Conservation (phyloP, 2,329 filamentous ascomycete genomes). For the Tolypocladium tropicale region DNA sequence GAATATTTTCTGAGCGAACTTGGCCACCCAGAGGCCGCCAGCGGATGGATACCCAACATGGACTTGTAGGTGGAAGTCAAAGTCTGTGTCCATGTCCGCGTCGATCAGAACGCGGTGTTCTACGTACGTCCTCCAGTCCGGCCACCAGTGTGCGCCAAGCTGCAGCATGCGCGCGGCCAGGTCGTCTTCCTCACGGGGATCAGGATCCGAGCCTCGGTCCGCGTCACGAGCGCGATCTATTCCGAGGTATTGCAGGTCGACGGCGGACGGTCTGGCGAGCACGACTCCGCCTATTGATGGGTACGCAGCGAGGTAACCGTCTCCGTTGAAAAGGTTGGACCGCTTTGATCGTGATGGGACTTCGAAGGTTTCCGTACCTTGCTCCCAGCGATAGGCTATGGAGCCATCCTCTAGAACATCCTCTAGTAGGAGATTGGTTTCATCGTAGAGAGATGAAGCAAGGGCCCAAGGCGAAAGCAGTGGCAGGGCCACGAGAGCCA, state of each 20-base stretch:
- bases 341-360: background rate
- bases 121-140: background rate
- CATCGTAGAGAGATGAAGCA: no score
- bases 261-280: background rate
- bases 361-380: background rate
- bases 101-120: background rate
- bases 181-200: background rate
- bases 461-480: background rate
- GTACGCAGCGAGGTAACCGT: background rate
- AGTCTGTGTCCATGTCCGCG: background rate
- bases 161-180: constrained; percentile 2
- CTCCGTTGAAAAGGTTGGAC: background rate
- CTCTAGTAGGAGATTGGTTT: no score
- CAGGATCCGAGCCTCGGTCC: background rate
- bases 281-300: background rate
- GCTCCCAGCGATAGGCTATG: no score
- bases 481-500: background rate
- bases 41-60: background rate
- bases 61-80: background rate
- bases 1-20: background rate
- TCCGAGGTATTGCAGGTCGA: background rate
- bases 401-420: no score
- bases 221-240: background rate
- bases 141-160: constrained; percentile 2
- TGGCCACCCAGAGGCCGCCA: background rate